phyloP scores from a whole-genome alignment of 2,329 filamentous ascomycete genomes.

The Verticillium tricorpus region DNA sequence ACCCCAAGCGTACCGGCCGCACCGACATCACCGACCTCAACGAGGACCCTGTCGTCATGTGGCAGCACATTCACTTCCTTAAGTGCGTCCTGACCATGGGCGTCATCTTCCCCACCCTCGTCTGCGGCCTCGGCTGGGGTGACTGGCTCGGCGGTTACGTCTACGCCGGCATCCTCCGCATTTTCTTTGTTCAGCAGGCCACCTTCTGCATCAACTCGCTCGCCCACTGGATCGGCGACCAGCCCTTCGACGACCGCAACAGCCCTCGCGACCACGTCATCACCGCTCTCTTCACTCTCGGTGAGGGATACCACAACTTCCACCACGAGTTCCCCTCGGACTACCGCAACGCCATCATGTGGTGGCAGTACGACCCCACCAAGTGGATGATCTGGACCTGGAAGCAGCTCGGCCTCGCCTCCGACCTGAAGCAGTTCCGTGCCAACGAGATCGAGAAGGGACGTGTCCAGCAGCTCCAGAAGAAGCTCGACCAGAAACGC shows the following conservation, averaged over 20 bases:
- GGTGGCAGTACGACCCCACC: conserved; percentile 85
- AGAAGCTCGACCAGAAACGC: conserved; percentile 89
- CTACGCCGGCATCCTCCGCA: conserved; percentile 79
- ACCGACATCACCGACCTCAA: conserved; percentile 87
- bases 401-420: conserved; percentile 81
- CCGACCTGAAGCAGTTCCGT: conserved; percentile 86
- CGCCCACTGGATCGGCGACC: conserved; percentile 86
- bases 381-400: conserved; percentile 84
- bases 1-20: conserved; percentile 81
- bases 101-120: conserved; percentile 67
- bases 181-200: conserved; percentile 87
- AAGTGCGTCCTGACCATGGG: conserved; percentile 76
- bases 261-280: conserved; percentile 84
- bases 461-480: conserved; percentile 81
- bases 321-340: conserved; percentile 93
- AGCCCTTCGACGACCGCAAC: conserved; percentile 91
- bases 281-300: conserved; percentile 79
- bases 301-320: conserved; percentile 93
- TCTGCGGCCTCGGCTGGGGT: conserved; percentile 74
- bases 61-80: conserved; percentile 84
- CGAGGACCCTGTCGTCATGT: conserved; percentile 78
- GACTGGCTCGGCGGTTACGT: conserved; percentile 80
- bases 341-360: conserved; percentile 87
- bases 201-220: conserved; percentile 92
- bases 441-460: conserved; percentile 91